Conservation (phyloP, 345 rosid genomes). For the Leavenworthia alabamica region DNA sequence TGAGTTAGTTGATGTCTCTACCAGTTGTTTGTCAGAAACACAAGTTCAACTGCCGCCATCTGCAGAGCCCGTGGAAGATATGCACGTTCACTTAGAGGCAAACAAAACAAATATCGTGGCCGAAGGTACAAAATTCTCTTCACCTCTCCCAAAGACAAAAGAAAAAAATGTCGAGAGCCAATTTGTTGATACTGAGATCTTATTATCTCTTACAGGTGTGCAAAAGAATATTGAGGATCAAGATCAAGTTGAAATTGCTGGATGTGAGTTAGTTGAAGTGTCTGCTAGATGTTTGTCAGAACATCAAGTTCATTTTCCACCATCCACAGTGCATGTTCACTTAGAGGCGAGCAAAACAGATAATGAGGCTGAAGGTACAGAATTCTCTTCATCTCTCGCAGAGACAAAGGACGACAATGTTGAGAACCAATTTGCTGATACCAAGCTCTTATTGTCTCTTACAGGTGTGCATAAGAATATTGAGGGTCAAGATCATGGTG, state of each 20-base stretch:
- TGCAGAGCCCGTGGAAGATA: not conserved
- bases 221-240: conserved; percentile 1
- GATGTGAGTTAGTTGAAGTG: not conserved
- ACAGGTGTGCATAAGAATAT: not conserved
- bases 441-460: not conserved
- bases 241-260: not conserved
- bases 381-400: not conserved
- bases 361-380: not conserved
- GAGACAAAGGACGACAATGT: not conserved
- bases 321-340: not conserved
- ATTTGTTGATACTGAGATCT: not conserved
- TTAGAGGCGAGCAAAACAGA: not conserved
- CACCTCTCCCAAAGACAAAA: not conserved
- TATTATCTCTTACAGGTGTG: not conserved
- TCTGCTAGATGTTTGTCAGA: not conserved
- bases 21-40: not conserved
- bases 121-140: not conserved
- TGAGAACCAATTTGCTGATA: not conserved
- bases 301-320: not conserved
- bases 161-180: not conserved
- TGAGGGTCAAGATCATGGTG: not conserved
- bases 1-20: not conserved
- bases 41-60: not conserved
- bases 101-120: not conserved
- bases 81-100: not conserved